A percentile compares a stretch with the other conserved stretches of the same genome.
Evolutionary conservation across 164 flowering plant genomes (phyloP).

Genomic region (Akebia trifoliata): DNA sequence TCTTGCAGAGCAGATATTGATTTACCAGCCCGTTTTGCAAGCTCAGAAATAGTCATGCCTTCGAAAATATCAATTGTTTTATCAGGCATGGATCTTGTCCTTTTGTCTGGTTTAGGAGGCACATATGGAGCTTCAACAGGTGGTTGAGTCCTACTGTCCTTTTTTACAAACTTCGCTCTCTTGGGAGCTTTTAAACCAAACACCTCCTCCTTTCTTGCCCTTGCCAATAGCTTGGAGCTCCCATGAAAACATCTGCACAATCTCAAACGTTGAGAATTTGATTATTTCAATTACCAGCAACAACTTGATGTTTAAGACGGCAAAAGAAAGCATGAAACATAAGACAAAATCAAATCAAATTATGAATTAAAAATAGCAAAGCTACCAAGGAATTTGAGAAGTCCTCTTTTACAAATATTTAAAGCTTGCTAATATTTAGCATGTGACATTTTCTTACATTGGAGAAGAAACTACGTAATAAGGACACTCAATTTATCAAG

Average conservation of each 20-base stretch:
- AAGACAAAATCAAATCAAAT: neutral
- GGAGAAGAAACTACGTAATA: too few relatives aligned
- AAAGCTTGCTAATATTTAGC: too few relatives aligned
- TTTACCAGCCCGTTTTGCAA: constrained; percentile 61
- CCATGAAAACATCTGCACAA: constrained; percentile 54
- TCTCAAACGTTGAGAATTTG: constrained; percentile 3
- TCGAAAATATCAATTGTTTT: constrained; percentile 80
- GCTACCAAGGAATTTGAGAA: too few relatives aligned
- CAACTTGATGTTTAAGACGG: neutral
- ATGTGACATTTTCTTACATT: too few relatives aligned
- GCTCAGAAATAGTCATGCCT: constrained; percentile 78
- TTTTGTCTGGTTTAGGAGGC: constrained; percentile 48
- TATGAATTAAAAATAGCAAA: neutral
- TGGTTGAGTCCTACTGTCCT: constrained; percentile 33
- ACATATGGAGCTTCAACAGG: constrained; percentile 78
- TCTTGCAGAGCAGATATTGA: constrained; percentile 45
- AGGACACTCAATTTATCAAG: too few relatives aligned
- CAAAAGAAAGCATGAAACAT: neutral
- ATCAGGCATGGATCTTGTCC: constrained; percentile 32
- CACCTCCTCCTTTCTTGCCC: constrained; percentile 26
- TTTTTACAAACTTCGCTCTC: constrained; percentile 55
- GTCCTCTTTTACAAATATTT: too few relatives aligned
- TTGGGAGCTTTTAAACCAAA: constrained; percentile 35
- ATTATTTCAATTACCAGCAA: too few relatives aligned
- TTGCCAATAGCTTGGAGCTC: constrained; percentile 32